These are phyloP conservation scores for Microdochium trichocladiopsis DNA, from an alignment of 2,329 filamentous ascomycete genomes.

Conservation along the genomic window DNA sequence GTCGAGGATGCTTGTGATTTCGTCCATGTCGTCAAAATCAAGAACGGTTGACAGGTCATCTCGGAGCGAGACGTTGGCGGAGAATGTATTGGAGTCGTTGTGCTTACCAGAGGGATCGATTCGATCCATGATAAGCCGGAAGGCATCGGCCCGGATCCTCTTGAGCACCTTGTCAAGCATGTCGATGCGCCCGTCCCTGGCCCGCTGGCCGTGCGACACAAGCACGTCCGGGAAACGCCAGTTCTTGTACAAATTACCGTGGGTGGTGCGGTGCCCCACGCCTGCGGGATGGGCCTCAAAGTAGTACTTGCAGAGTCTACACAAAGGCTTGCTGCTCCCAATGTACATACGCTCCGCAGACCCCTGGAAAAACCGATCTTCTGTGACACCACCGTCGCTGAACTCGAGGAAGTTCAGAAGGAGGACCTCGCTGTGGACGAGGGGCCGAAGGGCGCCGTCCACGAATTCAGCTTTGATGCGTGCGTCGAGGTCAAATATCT, in stretches of 20 bases:
- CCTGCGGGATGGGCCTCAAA: constrained; percentile 5
- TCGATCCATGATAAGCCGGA: not conserved
- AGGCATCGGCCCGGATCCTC: constrained; percentile 2
- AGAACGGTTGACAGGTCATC: constrained; percentile 19
- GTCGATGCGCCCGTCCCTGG: not conserved
- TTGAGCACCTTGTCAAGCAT: constrained; percentile 3
- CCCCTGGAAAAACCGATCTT: constrained; percentile 9
- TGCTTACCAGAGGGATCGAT: not conserved
- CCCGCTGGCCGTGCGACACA: not conserved
- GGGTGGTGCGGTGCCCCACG: constrained; percentile 6
- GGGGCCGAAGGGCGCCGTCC: constrained; percentile 3
- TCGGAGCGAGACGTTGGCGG: constrained; percentile 11
- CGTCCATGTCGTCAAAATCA: constrained; percentile 20
- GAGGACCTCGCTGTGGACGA: constrained; percentile 12
- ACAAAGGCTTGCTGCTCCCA: constrained; percentile 14
- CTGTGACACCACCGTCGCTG: not conserved
- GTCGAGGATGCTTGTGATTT: constrained; percentile 2
- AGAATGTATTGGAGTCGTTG: constrained; percentile 3
- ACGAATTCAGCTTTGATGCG: not conserved
- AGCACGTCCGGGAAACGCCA: constrained; percentile 12
- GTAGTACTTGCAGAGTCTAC: constrained; percentile 12
- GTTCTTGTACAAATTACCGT: constrained; percentile 11
- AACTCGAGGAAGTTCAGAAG: constrained; percentile 8
- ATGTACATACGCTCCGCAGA: constrained; percentile 9
- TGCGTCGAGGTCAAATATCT: constrained; percentile 6